phyloP scores from a whole-genome alignment of 2,329 filamentous ascomycete genomes.

The Coniochaeta hoffmannii region DNA sequence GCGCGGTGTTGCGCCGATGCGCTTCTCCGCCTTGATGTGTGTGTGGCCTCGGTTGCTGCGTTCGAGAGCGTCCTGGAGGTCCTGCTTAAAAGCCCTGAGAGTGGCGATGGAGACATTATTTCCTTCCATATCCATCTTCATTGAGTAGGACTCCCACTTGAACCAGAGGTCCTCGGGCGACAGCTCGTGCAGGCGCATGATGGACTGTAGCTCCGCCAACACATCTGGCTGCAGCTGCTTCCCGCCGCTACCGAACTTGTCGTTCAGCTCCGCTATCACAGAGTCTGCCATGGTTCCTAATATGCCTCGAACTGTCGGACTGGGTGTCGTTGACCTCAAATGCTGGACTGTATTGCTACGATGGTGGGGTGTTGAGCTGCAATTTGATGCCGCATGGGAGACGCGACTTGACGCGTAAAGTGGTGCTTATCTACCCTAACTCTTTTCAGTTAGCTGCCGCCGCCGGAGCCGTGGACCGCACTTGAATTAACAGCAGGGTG shows the following conservation, averaged over 20 bases:
- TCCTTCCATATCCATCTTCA: conserved; percentile 84
- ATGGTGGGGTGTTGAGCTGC: background rate
- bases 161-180: conserved; percentile 83
- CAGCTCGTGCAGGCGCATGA: conserved; percentile 76
- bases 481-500: no score
- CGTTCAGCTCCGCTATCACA: conserved; percentile 32
- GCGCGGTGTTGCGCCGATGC: conserved; percentile 55
- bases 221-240: conserved; percentile 68
- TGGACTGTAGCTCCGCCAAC: conserved; percentile 73
- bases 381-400: background rate
- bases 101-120: conserved; percentile 63
- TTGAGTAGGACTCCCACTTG: conserved; percentile 98
- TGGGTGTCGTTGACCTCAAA: background rate
- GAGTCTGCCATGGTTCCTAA: conserved; percentile 29
- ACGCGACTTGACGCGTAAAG: conserved; percentile 13
- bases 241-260: conserved; percentile 47
- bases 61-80: conserved; percentile 77
- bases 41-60: conserved; percentile 56
- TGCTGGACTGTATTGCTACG: background rate
- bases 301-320: background rate
- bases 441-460: background rate
- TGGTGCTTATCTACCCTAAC: conserved; percentile 1
- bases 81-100: conserved; percentile 74
- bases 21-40: conserved; percentile 57
- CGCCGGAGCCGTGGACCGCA: no score